Evolutionary conservation across 176 grass and related monocot species (phyloP), one percentile per base, ranked within the genome.

Genomic region (Musa acuminata): DNA sequence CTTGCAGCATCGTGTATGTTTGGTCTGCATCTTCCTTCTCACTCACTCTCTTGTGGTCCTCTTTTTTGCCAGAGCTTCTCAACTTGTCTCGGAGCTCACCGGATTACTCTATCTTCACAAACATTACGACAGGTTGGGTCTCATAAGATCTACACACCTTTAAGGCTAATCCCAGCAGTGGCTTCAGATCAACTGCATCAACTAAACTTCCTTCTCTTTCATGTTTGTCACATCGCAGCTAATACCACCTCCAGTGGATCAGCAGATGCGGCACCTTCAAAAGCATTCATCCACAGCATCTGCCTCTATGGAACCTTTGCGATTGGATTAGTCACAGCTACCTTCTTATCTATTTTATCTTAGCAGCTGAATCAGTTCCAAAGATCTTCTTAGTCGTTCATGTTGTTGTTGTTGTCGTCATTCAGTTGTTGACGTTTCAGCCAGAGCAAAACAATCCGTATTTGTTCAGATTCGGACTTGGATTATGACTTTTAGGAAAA

Each of bases 101-200:
- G 16, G 89, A 91, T 72, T 91, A 91, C 52, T 69, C 55, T 14
- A 14, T 91, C 71, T 91, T 91, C 62, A 78, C 85, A 43, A 83
- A 87, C 63, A 77, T 82, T 23, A 82, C 72, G 19, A 83, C 80
- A 24, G 22, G 85, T 87, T 58, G 79, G 77, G 69, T 29, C 8
- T 78, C 60, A 51, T 43, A 43, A 16, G 78, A 20, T 13, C 55
- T 52, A 50, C 51, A 20, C 57, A n/a, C 51, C 51, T 17, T 75
- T 6, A 49, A 69, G 3, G 14, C 13, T 17, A 49, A 20, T 26
- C 0, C 11, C 20, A 25, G 20, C 11, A 16, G 11, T 29, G 5
- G 71, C 71, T 19, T 73, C 51, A 43, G 35, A 43, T 43, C 13
- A 13, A 54, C 3, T 73, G 24, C 16, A 24, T 53, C 3, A 73